These are phyloP conservation scores for Kwoniella shivajii DNA, from an alignment of 1,284 basidiomycete species.

Conservation along the genomic window DNA sequence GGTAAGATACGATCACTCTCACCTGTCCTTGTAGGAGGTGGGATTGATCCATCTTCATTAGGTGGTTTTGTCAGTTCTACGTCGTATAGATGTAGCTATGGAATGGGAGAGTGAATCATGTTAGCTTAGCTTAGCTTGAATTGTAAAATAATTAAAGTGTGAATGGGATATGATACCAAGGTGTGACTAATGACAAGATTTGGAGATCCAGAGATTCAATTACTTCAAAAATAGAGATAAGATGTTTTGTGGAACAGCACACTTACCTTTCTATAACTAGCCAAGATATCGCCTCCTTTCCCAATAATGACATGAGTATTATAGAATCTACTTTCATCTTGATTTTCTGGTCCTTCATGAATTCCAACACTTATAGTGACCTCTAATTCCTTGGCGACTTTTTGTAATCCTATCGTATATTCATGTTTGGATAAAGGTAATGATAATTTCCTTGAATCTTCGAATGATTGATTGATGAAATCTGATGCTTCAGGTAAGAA, in stretches of 20 bases:
- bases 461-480: conserved; percentile 55
- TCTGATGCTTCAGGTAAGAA: conserved; percentile 59
- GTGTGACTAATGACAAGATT: background rate
- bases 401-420: conserved; percentile 47
- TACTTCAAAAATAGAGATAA: background rate
- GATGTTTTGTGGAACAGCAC: background rate
- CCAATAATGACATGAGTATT: conserved; percentile 58
- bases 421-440: conserved; percentile 36
- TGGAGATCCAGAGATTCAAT: too few species aligned
- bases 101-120: background rate
- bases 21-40: conserved; percentile 37
- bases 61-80: conserved; percentile 52
- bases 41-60: conserved; percentile 23
- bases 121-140: background rate
- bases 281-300: conserved; percentile 48
- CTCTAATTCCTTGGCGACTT: conserved; percentile 49
- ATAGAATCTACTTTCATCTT: conserved; percentile 51
- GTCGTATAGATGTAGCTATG: conserved; percentile 58
- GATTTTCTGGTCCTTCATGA: conserved; percentile 55
- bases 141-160: background rate
- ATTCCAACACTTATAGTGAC: conserved; percentile 57
- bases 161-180: background rate
- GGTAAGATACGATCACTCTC: conserved; percentile 47
- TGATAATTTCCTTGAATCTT: conserved; percentile 41
- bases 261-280: conserved; percentile 55